Base-by-base conservation (phyloP, 2,329 filamentous ascomycete species). In the Curvularia sp. region DNA sequence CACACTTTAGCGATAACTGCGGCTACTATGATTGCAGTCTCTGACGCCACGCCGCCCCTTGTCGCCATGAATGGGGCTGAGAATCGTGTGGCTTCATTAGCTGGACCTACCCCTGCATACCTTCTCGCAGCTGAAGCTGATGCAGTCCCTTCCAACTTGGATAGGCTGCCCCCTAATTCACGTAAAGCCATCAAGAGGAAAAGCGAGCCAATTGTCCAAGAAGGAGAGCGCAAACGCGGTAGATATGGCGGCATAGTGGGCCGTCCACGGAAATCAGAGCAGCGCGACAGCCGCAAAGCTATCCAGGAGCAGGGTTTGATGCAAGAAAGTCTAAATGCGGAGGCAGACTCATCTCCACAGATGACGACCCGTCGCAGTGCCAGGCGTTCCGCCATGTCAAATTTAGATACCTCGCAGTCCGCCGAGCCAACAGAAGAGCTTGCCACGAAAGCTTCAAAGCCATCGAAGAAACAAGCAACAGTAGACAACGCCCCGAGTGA, bases 121-220 rank as follows among this genome's bases (percentile, higher is more conserved):
- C 55, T 57, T 13, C 64, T 66, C 30, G 69, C 69, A 13, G 68
- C 60, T 10, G 63, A 67, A 45, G 60, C 68, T 19, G 65, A 69
- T 12, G 53, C 64, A 2, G 50, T 69, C 12, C 39, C 48, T 7
- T 66, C 67, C 2, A 71, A 63, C 8, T 49, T 71, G 25, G 68
- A 70, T 49, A 60, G 56, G 43, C 55, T 68, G 10, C 68, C 69
- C 23, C 60, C 66, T 21, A 57, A 46, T 25, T 60, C 54, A 12
- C 42, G 55, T 2, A 43, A 23, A 9, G 34, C 51, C 10, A 57
- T 53, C 19, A 72, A 70, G 39, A 60, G 67, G n/a, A 69, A 66
- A 47, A 69, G 59, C 32, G 63, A 67, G 28, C 42, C 46, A 21
- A 52, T 2, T 48, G 8, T 5, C 34, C 54, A 18, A 21, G 54